Evolutionary conservation across 2,329 filamentous ascomycete genomes (phyloP).

Genomic region (Coniochaeta hoffmannii): DNA sequence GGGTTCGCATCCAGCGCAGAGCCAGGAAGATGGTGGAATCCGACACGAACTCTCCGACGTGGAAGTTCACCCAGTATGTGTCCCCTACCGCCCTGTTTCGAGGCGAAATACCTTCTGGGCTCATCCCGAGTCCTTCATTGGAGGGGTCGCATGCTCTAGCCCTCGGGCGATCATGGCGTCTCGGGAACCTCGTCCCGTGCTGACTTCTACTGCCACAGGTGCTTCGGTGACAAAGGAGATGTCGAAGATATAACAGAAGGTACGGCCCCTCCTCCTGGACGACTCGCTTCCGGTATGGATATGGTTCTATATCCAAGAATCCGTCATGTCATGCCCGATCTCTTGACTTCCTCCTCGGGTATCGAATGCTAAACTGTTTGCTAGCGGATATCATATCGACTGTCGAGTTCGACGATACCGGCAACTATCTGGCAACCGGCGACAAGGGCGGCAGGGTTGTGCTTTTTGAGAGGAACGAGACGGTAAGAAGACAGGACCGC

Average conservation of each 20-base stretch:
- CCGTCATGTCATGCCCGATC: conserved; percentile 17
- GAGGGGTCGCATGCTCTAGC: not conserved
- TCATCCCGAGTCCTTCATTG: not conserved
- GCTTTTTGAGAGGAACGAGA: conserved; percentile 89
- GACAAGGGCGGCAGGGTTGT: conserved; percentile 84
- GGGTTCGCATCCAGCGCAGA: conserved; percentile 18
- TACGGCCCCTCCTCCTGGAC: conserved; percentile 29
- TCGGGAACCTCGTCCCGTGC: not conserved
- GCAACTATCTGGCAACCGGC: conserved; percentile 83
- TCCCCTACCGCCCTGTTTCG: not conserved
- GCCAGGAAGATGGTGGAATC: conserved; percentile 83
- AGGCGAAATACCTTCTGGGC: not conserved
- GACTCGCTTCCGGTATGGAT: conserved; percentile 7
- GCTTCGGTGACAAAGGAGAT: conserved; percentile 99
- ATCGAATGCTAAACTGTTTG: conserved; percentile 5
- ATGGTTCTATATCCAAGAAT: conserved; percentile 7
- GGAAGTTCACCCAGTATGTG: conserved; percentile 99
- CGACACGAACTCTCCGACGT: conserved; percentile 89
- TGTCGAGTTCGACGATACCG: conserved; percentile 84
- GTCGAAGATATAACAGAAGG: conserved; percentile 98
- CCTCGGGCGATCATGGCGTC: not conserved
- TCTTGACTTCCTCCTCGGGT: not conserved
- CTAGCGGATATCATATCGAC: conserved; percentile 86
- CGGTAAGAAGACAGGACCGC: conserved; percentile 50
- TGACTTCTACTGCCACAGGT: conserved; percentile 45